phyloP scores from a whole-genome alignment of 1,284 basidiomycete genomes.

The Ganoderma meredithae region DNA sequence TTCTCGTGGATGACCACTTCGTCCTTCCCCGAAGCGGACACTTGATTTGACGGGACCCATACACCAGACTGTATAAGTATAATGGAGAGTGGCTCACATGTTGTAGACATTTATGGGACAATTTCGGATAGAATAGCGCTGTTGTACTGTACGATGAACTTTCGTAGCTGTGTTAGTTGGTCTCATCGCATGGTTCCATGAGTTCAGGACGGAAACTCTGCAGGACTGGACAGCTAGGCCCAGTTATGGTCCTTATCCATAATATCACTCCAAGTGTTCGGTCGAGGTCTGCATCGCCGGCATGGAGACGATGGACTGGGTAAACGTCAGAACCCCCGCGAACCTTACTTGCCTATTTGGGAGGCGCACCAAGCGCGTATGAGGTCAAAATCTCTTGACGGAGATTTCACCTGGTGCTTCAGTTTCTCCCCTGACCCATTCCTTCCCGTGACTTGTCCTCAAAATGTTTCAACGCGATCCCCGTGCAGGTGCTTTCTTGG shows the following conservation, averaged over 20 bases:
- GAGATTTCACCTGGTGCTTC: slow-evolving; percentile 5
- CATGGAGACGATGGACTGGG: no score
- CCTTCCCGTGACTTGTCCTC: slow-evolving; percentile 10
- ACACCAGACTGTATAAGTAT: background rate
- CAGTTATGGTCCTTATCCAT: no score
- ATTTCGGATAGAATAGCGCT: background rate
- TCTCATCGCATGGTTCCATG: no score
- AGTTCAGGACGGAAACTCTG: no score
- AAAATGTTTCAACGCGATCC: slow-evolving; percentile 88
- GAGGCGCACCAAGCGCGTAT: slow-evolving; percentile 20
- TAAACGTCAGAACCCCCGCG: background rate
- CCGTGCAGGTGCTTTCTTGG: slow-evolving; percentile 88
- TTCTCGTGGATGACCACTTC: background rate
- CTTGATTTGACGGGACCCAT: background rate
- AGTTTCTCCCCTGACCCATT: background rate
- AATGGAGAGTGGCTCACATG: background rate
- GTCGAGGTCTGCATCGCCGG: no score
- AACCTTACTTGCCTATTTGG: slow-evolving; percentile 9
- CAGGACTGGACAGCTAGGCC: no score
- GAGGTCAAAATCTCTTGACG: slow-evolving; percentile 7
- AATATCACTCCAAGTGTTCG: no score
- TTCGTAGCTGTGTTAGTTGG: no score
- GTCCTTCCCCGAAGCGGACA: background rate
- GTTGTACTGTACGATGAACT: no score
- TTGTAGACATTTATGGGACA: background rate